Percentiles rank a stretch among this genome's conserved stretches.
These are phyloP conservation scores for Dittrichia graveolens DNA, from an alignment of 129 eudicot species.

Conservation along the genomic window DNA sequence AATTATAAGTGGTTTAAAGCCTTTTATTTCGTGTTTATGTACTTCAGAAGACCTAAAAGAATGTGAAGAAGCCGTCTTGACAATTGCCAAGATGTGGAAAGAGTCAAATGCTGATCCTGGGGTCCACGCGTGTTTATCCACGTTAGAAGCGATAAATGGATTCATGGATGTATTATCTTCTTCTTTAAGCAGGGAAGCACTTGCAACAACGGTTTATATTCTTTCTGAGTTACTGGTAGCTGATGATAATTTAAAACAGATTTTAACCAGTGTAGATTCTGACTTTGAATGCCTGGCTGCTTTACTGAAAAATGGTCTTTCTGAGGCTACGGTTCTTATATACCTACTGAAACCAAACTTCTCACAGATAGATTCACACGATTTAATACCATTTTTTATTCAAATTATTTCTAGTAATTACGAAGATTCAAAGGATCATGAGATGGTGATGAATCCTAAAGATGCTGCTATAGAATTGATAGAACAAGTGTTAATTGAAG, in stretches of 20 bases:
- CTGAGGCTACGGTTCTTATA: conserved; percentile 65
- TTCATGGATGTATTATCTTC: conserved; percentile 74
- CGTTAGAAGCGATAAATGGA: conserved; percentile 58
- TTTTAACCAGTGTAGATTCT: conserved; percentile 50
- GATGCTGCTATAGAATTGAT: conserved; percentile 77
- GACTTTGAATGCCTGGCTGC: conserved; percentile 70
- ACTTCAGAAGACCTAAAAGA: conserved; percentile 71
- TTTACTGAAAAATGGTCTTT: conserved; percentile 65
- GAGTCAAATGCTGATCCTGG: conserved; percentile 58
- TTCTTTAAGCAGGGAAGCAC: conserved; percentile 63
- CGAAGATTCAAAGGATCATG: conserved; percentile 49
- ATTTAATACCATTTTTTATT: conserved; percentile 48
- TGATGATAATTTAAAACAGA: conserved; percentile 59
- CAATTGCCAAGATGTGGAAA: conserved; percentile 62
- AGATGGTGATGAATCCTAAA: conserved; percentile 56
- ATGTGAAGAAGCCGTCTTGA: conserved; percentile 64
- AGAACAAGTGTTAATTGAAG: conserved; percentile 60
- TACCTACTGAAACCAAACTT: conserved; percentile 68
- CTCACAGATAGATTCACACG: conserved; percentile 53
- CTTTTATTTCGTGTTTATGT: conserved; percentile 56
- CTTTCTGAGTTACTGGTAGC: conserved; percentile 59
- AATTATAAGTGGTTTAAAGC: conserved; percentile 62
- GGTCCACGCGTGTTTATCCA: conserved; percentile 58
- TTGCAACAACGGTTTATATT: conserved; percentile 58
- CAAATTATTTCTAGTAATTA: conserved; percentile 47